These are phyloP conservation scores for Heritiera littoralis DNA, from an alignment of 345 rosid genomes.

Conservation along the genomic window DNA sequence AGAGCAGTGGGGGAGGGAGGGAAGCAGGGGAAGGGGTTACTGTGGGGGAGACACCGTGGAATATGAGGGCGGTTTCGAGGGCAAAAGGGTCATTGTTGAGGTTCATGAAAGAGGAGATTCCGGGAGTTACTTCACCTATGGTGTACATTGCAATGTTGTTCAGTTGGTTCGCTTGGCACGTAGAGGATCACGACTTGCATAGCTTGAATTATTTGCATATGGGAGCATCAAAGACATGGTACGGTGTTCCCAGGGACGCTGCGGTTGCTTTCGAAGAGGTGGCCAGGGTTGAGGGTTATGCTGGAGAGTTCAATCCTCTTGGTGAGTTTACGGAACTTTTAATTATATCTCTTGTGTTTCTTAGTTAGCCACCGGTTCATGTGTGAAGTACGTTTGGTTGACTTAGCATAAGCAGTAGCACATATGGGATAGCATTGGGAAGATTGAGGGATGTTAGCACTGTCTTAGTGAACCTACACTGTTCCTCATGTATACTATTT, in stretches of 20 bases:
- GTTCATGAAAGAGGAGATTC: slow-evolving; percentile 98
- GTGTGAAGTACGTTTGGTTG: background rate
- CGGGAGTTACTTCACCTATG: slow-evolving; percentile 98
- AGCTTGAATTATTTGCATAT: slow-evolving; percentile 97
- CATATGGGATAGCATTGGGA: background rate
- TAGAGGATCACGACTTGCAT: slow-evolving; percentile 95
- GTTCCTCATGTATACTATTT: background rate
- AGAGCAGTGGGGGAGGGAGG: slow-evolving; percentile 34
- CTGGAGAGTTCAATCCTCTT: slow-evolving; percentile 93
- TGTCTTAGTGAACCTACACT: background rate
- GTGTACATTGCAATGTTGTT: slow-evolving; percentile 95
- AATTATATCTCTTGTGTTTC: slow-evolving; percentile 33
- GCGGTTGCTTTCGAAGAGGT: slow-evolving; percentile 96
- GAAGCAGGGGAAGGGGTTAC: slow-evolving; percentile 58
- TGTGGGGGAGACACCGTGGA: slow-evolving; percentile 93
- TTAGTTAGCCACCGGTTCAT: background rate
- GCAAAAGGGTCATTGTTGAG: slow-evolving; percentile 84
- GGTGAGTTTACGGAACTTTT: slow-evolving; percentile 47
- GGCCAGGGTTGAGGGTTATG: slow-evolving; percentile 89
- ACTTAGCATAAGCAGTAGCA: background rate
- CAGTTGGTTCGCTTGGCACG: slow-evolving; percentile 99
- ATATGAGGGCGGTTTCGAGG: slow-evolving; percentile 94
- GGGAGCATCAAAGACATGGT: slow-evolving; percentile 98
- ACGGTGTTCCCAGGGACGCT: slow-evolving; percentile 94
- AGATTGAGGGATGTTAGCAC: background rate